Conservation (phyloP, 1,284 basidiomycete species). For the Gymnopus androsaceus region DNA sequence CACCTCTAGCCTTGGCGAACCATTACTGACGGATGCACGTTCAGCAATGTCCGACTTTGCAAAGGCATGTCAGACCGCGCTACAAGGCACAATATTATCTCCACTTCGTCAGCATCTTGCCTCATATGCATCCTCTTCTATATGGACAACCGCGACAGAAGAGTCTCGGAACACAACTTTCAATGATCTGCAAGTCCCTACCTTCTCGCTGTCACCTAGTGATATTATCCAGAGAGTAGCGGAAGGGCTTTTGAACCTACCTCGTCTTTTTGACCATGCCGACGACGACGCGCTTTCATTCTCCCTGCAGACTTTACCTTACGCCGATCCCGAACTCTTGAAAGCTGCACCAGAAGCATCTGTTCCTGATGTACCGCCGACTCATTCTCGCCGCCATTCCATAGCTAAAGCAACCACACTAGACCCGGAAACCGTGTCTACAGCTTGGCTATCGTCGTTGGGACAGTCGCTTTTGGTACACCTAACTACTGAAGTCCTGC, state of each 20-base stretch:
- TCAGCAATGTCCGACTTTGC: constrained; percentile 70
- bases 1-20: constrained; percentile 30
- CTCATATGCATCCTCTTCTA: constrained; percentile 66
- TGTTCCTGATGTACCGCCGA: constrained; percentile 28
- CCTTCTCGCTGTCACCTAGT: constrained; percentile 90
- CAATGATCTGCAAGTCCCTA: constrained; percentile 82
- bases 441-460: constrained; percentile 90
- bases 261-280: constrained; percentile 91
- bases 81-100: constrained; percentile 82
- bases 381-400: constrained; percentile 40
- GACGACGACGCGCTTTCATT: constrained; percentile 90
- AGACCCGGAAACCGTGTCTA: constrained; percentile 77
- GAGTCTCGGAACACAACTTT: constrained; percentile 41
- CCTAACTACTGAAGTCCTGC: constrained; percentile 66
- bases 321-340: constrained; percentile 60
- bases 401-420: constrained; percentile 40
- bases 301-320: constrained; percentile 80
- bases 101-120: constrained; percentile 81
- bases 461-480: constrained; percentile 77
- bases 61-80: constrained; percentile 69
- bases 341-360: constrained; percentile 45
- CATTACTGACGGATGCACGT: constrained; percentile 60
- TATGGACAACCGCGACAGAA: constrained; percentile 65
- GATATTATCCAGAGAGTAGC: constrained; percentile 87
- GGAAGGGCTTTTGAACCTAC: constrained; percentile 91